Percentiles rank a stretch among this genome's conserved stretches.
Conservation (phyloP, 2,329 filamentous ascomycete species). For the Colletotrichum sp. region DNA sequence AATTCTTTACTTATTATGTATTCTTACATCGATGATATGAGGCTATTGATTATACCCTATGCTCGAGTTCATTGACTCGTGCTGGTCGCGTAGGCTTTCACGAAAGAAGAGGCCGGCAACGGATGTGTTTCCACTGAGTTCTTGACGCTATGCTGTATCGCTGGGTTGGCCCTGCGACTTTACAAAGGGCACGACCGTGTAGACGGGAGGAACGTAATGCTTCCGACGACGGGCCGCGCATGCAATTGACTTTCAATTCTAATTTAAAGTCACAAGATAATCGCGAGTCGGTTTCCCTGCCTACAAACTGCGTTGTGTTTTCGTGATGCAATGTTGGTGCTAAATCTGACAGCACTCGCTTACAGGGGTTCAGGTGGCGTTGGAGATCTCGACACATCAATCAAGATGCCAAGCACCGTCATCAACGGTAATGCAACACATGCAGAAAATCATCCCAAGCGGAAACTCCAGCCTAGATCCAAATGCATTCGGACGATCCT, state of each 20-base stretch:
- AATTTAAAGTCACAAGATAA: not conserved
- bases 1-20: too few relatives aligned
- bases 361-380: not conserved
- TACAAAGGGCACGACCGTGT: not conserved
- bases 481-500: not conserved
- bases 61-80: not conserved
- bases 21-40: too few relatives aligned
- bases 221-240: not conserved
- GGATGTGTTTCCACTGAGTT: not conserved
- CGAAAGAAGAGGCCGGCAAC: not conserved
- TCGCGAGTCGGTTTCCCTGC: not conserved
- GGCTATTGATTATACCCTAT: too few relatives aligned
- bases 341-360: not conserved
- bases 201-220: not conserved
- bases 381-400: not conserved
- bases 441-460: not conserved
- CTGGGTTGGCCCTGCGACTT: not conserved
- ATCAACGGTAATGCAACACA: not conserved
- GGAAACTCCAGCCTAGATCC: not conserved
- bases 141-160: not conserved
- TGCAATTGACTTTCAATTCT: not conserved
- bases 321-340: not conserved
- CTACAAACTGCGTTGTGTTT: not conserved
- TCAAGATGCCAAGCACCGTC: not conserved
- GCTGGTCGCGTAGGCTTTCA: not conserved